phyloP scores from a whole-genome alignment of 805 yeast species.

The Wickerhamiella siamensis region DNA sequence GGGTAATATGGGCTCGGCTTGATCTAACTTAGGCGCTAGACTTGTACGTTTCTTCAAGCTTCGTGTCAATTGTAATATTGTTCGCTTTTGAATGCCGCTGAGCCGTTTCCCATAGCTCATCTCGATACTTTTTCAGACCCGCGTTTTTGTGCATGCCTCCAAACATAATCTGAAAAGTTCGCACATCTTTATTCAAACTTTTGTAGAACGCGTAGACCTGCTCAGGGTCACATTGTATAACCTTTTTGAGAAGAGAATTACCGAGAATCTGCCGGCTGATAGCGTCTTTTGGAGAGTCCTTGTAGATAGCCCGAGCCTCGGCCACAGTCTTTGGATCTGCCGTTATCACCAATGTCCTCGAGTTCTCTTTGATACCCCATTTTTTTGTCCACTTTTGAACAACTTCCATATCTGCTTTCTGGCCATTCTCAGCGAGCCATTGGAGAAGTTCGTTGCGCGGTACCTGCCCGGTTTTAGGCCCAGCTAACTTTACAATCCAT shows the following conservation, averaged over 20 bases:
- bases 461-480: conserved; percentile 11
- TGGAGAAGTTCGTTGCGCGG: conserved; percentile 16
- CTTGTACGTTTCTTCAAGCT: conserved; percentile 13
- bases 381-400: conserved; percentile 17
- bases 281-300: conserved; percentile 2
- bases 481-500: conserved; percentile 18
- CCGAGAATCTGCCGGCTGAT: conserved; percentile 13
- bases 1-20: too few species aligned
- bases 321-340: conserved; percentile 9
- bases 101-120: conserved; percentile 12
- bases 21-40: neutral
- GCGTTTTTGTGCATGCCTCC: conserved; percentile 14
- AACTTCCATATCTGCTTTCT: conserved; percentile 1
- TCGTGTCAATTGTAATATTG: conserved; percentile 14
- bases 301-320: conserved; percentile 14
- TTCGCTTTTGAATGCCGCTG: conserved; percentile 13
- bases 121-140: conserved; percentile 7
- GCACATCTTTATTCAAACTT: conserved; percentile 15
- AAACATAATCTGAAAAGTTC: conserved; percentile 18
- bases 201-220: conserved; percentile 15
- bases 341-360: conserved; percentile 8
- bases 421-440: conserved; percentile 11
- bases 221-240: conserved; percentile 8
- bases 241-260: conserved; percentile 12
- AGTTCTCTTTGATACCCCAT: conserved; percentile 18